Evolutionary conservation across 2,329 filamentous ascomycete genomes (phyloP).

Genomic region (Fusarium coffeatum): DNA sequence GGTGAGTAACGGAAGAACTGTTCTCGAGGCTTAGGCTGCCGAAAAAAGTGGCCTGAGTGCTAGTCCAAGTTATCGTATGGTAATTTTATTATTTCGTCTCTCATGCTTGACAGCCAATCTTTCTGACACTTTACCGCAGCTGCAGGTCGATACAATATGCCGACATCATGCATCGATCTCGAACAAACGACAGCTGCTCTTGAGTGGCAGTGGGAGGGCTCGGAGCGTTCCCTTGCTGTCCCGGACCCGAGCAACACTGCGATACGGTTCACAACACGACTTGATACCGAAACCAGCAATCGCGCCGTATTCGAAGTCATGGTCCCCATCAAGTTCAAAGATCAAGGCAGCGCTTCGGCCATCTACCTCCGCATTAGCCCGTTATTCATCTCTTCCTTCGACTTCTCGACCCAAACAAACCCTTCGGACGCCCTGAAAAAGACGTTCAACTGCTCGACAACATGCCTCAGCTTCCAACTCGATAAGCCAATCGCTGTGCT

Average conservation of each 20-base stretch:
- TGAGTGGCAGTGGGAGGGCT: slow-evolving; percentile 13
- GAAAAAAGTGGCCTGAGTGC: not conserved
- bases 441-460: not conserved
- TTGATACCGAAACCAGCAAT: not conserved
- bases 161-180: slow-evolving; percentile 4
- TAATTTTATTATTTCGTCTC: not conserved
- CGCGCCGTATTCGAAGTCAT: slow-evolving; percentile 16
- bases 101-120: not conserved
- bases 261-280: slow-evolving; percentile 2
- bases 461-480: not conserved
- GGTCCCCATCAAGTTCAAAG: slow-evolving; percentile 21
- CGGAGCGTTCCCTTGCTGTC: not conserved
- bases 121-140: not conserved
- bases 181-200: slow-evolving; percentile 1
- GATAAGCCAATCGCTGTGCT: not conserved
- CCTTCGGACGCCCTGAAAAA: not conserved
- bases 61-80: not conserved
- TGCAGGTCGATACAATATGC: not conserved
- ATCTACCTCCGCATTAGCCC: slow-evolving; percentile 12
- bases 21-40: not conserved
- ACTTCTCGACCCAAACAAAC: not conserved
- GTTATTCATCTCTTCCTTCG: not conserved
- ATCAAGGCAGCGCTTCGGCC: not conserved
- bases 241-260: slow-evolving; percentile 8
- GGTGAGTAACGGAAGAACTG: not conserved